A percentile compares a stretch with the other conserved stretches of the same genome.
phyloP scores from a whole-genome alignment of 1,284 basidiomycete species.

The Melampsora larici-populina region DNA sequence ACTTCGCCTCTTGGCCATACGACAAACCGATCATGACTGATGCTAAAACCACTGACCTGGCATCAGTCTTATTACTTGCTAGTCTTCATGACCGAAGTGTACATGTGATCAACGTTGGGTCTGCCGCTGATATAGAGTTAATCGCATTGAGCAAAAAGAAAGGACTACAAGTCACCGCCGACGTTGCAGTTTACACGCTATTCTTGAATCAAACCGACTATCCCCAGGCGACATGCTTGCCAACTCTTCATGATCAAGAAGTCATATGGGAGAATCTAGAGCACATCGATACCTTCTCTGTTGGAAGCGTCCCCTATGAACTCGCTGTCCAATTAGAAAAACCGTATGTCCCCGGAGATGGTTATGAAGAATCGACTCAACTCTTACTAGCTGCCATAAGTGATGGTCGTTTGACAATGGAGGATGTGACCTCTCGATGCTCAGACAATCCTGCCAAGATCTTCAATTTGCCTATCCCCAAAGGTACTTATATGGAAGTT shows the following conservation, averaged over 20 bases:
- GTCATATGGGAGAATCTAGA: conserved; percentile 83
- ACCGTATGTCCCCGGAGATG: conserved; percentile 68
- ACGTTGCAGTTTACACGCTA: conserved; percentile 86
- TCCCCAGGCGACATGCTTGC: conserved; percentile 67
- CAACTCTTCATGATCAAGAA: conserved; percentile 72
- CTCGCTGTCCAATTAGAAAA: conserved; percentile 69
- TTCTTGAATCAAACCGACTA: conserved; percentile 81
- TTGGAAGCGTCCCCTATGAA: conserved; percentile 77
- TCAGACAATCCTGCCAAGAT: conserved; percentile 90
- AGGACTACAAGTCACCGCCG: conserved; percentile 89
- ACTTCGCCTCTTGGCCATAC: conserved; percentile 84
- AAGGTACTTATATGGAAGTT: conserved; percentile 79
- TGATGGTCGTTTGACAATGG: conserved; percentile 73
- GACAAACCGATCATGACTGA: conserved; percentile 93
- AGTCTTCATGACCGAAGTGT: conserved; percentile 84
- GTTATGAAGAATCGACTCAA: conserved; percentile 82
- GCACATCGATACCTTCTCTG: conserved; percentile 84
- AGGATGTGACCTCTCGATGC: conserved; percentile 74
- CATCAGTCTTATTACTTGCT: conserved; percentile 86
- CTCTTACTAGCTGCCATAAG: conserved; percentile 82
- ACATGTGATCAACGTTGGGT: conserved; percentile 90
- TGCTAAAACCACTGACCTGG: conserved; percentile 85
- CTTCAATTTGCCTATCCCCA: conserved; percentile 76
- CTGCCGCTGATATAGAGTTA: conserved; percentile 79
- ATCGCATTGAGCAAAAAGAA: conserved; percentile 94